Evolutionary conservation across 1,284 basidiomycete species (phyloP), one percentile per base, ranked within the genome.

Genomic region (Amylostereum areolatum): DNA sequence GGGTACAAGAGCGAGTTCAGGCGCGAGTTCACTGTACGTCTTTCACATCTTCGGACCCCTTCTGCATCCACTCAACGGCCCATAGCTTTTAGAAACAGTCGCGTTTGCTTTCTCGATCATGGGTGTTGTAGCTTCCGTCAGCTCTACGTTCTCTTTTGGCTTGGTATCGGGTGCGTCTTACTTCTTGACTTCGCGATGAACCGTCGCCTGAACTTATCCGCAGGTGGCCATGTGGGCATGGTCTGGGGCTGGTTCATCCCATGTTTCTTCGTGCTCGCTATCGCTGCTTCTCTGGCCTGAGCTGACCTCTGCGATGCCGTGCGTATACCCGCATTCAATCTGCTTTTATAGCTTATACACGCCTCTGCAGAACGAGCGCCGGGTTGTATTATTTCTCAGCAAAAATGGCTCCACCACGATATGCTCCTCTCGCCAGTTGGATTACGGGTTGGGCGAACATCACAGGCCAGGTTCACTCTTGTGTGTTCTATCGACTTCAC

Each of bases 241-340:
- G 76, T 87, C 6, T 89, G 83, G 67, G 86, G 86, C 25, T 89
- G 85, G 86, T 64, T 86, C 24, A 82, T 89, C 51, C 86, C 85
- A 3, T 77, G 71, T 54, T 68, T 84, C 46, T 86, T 88, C 55
- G 85, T 89, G 35, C 70, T 81, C 66, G 70, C 74, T 5, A 71
- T 87, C 18, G 84, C 85, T 3, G 69, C 78, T 8, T 81, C 77
- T n/a, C 77, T 89, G 70, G 85, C 85, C 85, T 4, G 85, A 89
- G 59, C 59, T 89, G 27, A 73, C 81, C 2, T 85, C 83, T 4
- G 77, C 85, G 3, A 89, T 89, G 85, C 85, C 85, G 79, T 87
- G 63, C 61, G 80, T 73, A n/a, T 11, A 27, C 29, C 31, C 18
- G 31, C 5, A 11, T 33, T 37, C 8, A 33, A 34, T 29, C 6